Evolutionary conservation across 306 rosid genomes (phyloP), one percentile per base, ranked within the genome.

Genomic region (Cicer arietinum): DNA sequence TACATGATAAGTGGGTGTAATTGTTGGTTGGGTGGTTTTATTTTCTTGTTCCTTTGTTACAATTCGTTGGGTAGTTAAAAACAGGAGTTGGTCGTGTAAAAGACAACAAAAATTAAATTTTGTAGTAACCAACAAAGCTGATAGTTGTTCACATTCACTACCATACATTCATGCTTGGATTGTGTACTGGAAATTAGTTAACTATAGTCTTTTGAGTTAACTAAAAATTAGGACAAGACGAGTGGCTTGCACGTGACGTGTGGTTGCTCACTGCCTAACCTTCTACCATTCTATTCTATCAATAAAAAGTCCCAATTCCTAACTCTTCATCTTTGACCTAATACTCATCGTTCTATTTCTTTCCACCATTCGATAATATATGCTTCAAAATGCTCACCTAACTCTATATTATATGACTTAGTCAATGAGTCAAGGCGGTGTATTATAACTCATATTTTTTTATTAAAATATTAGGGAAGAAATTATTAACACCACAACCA

Each of bases 171-270:
- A 57, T 10, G 20, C 6, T 18, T 5, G 39, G 44, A 45, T 20
- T 3, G 6, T 30, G 30, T 22, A 2, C 3, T 30, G 37, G 37
- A 30, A 30, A 30, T 14, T 9, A 42, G 2, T 7, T 59, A 10
- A 9, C 20, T 50, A n/a, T 13, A 50, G 16, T 1, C 6, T 56
- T 18, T 18, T 56, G 62, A 7, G 7, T 56, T 20, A 9, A 7
- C 13, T 20, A 1, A 20, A 7, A 7, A 3, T 45, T 41, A 46
- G 45, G 17, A 16, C 37, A 13, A 45, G 46, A 52, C 20, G 42
- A 76, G 66, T 44, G 6, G 20, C 59, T 79, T 40, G 72, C 84
- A 62, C 80, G 80, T 74, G 86, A 51, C 43, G 40, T 37, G 64
- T 61, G 79, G 46, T 50, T 60, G 74, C 71, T 82, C 14, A 59